phyloP scores from a whole-genome alignment of 1,284 basidiomycete genomes.

The Austroboletus novae-zelandiae region DNA sequence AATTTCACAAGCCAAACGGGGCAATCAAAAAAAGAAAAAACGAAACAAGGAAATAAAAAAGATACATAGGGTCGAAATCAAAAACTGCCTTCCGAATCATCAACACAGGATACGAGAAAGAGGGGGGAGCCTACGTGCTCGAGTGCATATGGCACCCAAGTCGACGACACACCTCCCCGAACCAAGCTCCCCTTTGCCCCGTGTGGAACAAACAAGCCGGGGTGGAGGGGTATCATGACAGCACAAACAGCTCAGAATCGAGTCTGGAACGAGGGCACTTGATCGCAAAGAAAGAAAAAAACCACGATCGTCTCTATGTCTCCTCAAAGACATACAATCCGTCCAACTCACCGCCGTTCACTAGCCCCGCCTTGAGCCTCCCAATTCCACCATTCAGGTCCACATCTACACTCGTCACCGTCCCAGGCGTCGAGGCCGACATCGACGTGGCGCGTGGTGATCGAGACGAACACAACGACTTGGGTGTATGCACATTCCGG shows the following conservation, averaged over 20 bases:
- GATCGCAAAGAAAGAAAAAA: neutral
- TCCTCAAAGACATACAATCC: conserved; percentile 31
- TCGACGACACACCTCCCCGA: neutral
- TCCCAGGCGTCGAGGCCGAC: conserved; percentile 8
- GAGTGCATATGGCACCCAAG: neutral
- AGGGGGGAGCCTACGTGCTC: conserved; percentile 1
- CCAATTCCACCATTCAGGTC: conserved; percentile 19
- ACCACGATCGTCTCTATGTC: conserved; percentile 4
- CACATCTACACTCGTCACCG: conserved; percentile 13
- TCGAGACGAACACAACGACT: conserved; percentile 2
- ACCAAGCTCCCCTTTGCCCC: conserved; percentile 11
- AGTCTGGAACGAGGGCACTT: neutral
- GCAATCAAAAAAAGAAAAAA: neutral
- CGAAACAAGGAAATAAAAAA: neutral
- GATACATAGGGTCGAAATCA: conserved; percentile 12
- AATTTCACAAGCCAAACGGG: conserved; percentile 10
- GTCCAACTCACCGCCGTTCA: conserved; percentile 31
- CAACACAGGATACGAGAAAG: neutral
- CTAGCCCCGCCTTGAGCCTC: conserved; percentile 28
- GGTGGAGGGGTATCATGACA: conserved; percentile 8
- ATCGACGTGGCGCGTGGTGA: conserved; percentile 6
- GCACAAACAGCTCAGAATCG: neutral
- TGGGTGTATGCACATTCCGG: neutral
- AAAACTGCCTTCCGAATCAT: neutral
- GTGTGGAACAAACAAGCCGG: neutral